Conservation (phyloP, 2,329 filamentous ascomycete genomes). For the Penicillium glabrum region DNA sequence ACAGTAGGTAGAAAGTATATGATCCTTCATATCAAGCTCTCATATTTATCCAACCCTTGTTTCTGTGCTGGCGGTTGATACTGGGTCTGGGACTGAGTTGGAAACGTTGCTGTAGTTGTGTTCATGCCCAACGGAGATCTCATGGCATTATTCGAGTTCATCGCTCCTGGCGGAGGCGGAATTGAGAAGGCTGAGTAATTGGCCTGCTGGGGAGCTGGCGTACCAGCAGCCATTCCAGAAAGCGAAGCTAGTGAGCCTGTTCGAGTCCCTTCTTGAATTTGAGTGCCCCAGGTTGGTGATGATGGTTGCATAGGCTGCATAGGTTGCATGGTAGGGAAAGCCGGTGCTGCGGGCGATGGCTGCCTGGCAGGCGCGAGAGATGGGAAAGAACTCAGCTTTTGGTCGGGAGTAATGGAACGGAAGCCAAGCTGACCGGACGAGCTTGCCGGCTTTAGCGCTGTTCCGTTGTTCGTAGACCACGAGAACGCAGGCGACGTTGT, state of each 20-base stretch:
- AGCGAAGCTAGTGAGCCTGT: constrained; percentile 24
- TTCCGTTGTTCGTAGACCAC: constrained; percentile 40
- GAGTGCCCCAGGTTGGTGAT: constrained; percentile 22
- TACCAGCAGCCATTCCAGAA: constrained; percentile 23
- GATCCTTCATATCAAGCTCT: constrained; percentile 52
- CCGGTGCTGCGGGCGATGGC: constrained; percentile 23
- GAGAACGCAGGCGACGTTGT: constrained; percentile 40
- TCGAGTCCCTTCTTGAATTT: constrained; percentile 14
- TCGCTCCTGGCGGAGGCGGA: constrained; percentile 36
- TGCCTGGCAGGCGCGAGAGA: constrained; percentile 45
- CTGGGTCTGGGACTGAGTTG: constrained; percentile 21
- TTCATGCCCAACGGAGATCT: constrained; percentile 13
- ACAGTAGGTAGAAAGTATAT: not conserved
- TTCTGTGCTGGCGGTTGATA: constrained; percentile 30
- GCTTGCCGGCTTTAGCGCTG: constrained; percentile 14
- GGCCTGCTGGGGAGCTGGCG: constrained; percentile 18
- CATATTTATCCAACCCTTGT: constrained; percentile 55
- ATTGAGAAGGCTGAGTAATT: constrained; percentile 43
- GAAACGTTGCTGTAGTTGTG: constrained; percentile 23
- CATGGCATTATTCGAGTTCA: constrained; percentile 20
- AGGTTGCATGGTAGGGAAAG: constrained; percentile 27
- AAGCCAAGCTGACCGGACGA: constrained; percentile 24
- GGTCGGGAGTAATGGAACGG: constrained; percentile 55
- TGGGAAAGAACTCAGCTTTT: constrained; percentile 49
- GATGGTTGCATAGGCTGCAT: constrained; percentile 31